phyloP scores from a whole-genome alignment of 2,329 filamentous ascomycete genomes.

The Cladorrhinum sp. region DNA sequence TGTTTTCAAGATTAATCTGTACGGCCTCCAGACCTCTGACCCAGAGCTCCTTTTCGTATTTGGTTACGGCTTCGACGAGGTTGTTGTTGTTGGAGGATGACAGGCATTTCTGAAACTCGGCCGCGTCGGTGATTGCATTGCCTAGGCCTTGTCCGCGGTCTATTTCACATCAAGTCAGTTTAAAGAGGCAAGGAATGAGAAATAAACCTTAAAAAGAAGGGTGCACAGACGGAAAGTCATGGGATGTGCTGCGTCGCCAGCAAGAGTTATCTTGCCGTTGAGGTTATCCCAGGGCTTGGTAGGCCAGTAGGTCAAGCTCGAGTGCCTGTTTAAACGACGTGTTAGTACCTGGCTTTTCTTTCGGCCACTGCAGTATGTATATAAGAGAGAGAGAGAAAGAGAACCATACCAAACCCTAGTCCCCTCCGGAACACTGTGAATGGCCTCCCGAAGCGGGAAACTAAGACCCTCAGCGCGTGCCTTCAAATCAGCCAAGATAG shows the following conservation, averaged over 20 bases:
- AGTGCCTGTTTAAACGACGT: neutral
- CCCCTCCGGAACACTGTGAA: conserved; percentile 9
- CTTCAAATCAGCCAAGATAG: conserved; percentile 12
- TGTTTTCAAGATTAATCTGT: conserved; percentile 18
- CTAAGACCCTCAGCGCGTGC: conserved; percentile 1
- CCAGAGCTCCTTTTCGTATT: conserved; percentile 23
- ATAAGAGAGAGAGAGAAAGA: neutral
- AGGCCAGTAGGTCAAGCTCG: conserved; percentile 19
- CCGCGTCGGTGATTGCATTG: conserved; percentile 19
- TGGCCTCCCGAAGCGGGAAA: conserved; percentile 14
- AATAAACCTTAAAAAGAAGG: too few relatives aligned
- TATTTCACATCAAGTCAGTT: conserved; percentile 1
- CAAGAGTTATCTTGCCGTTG: conserved; percentile 17
- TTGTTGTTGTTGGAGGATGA: conserved; percentile 25
- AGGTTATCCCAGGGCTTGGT: conserved; percentile 21
- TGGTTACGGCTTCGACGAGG: conserved; percentile 9
- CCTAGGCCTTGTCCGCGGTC: conserved; percentile 23
- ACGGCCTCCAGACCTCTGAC: conserved; percentile 17
- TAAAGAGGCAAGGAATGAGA: neutral
- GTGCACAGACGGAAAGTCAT: conserved; percentile 20
- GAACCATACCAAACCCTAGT: conserved; percentile 16
- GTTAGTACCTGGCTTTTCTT: neutral
- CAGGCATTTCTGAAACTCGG: conserved; percentile 20
- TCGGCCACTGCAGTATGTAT: too few relatives aligned
- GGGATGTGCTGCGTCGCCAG: conserved; percentile 23